phyloP scores from a whole-genome alignment of 305 asterid genomes.

The Lippia alba region DNA sequence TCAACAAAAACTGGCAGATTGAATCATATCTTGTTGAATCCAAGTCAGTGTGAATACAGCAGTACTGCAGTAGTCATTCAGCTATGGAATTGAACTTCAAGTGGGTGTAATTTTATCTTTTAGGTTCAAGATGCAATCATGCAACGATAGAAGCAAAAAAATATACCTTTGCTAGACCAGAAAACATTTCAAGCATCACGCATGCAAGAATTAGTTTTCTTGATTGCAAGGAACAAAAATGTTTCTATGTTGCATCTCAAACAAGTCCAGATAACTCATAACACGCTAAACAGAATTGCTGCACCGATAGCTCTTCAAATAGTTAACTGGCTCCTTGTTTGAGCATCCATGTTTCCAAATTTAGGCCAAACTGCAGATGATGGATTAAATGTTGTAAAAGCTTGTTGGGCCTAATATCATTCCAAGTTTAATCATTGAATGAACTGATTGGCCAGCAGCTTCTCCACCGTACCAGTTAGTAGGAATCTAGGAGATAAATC shows the following conservation, averaged over 20 bases:
- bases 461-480: neutral
- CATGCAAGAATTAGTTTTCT: neutral
- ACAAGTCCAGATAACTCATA: neutral
- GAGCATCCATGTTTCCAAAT: neutral
- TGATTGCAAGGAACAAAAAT: neutral
- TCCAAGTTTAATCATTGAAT: neutral
- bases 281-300: neutral
- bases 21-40: neutral
- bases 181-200: neutral
- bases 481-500: neutral
- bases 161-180: neutral
- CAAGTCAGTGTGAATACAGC: neutral
- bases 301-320: neutral
- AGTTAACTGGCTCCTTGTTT: neutral
- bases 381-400: neutral
- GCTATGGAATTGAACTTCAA: neutral
- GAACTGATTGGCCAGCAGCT: neutral
- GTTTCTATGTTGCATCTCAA: neutral
- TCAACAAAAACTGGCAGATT: neutral
- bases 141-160: neutral
- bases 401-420: neutral
- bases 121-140: neutral
- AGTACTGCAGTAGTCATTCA: neutral
- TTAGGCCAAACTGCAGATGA: neutral
- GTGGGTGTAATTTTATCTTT: neutral